A percentile compares a stretch with the other conserved stretches of the same genome.
Evolutionary conservation across 495 filamentous ascomycete species (phyloP).

Genomic region (Penicillium tannophilum): DNA sequence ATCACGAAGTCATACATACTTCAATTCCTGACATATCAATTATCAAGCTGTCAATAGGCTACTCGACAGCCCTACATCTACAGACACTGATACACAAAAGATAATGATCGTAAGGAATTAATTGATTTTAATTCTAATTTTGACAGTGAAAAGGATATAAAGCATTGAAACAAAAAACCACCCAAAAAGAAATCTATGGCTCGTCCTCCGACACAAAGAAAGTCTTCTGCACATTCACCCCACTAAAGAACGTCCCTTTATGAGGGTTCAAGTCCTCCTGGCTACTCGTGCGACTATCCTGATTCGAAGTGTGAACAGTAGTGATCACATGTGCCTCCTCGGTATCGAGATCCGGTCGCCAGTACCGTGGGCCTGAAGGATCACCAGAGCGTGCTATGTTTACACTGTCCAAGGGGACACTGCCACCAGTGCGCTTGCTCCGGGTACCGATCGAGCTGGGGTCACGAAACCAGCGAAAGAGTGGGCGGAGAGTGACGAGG

Average conservation of each 20-base stretch:
- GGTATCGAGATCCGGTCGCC: conserved; percentile 36
- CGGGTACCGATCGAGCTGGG: conserved; percentile 30
- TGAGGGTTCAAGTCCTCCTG: conserved; percentile 43
- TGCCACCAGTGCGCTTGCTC: conserved; percentile 33
- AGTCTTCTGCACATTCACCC: conserved; percentile 45
- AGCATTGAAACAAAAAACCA: not conserved
- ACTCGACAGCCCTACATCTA: too few species aligned
- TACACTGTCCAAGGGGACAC: conserved; percentile 38
- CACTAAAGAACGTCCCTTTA: conserved; percentile 25
- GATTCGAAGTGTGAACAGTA: conserved; percentile 34
- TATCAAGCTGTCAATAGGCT: too few species aligned
- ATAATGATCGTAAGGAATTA: not conserved
- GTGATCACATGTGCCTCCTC: conserved; percentile 34
- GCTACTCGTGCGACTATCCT: conserved; percentile 37
- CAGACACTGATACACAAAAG: not conserved
- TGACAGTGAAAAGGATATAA: not conserved
- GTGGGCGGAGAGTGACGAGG: conserved; percentile 49
- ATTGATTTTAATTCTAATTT: not conserved
- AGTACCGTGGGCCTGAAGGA: conserved; percentile 30
- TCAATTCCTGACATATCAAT: too few species aligned
- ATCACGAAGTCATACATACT: too few species aligned
- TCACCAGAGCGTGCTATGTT: conserved; percentile 23
- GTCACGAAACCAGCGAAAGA: conserved; percentile 49
- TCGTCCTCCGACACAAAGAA: conserved; percentile 40
- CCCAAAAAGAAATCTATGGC: not conserved